These are phyloP conservation scores for Clavispora santaluciae DNA, from an alignment of 805 yeast species.

Conservation along the genomic window DNA sequence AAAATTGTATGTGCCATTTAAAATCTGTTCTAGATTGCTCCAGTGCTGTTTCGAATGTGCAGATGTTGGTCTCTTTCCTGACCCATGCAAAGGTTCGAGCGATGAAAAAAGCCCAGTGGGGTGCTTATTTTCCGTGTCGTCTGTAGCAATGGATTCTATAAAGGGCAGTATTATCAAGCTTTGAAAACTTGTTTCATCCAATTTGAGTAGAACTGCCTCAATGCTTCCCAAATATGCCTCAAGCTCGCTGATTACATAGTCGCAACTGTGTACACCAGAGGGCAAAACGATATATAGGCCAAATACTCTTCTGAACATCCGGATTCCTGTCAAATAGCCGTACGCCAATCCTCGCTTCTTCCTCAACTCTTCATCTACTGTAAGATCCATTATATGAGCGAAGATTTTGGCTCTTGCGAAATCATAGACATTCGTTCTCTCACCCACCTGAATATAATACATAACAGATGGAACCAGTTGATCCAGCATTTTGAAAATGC, in stretches of 20 bases:
- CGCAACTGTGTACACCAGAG: constrained; percentile 44
- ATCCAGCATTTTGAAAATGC: constrained; percentile 40
- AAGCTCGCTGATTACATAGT: constrained; percentile 39
- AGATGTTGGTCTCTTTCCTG: constrained; percentile 17
- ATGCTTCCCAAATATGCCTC: constrained; percentile 44
- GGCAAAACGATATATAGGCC: constrained; percentile 58
- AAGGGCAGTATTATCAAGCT: constrained; percentile 33
- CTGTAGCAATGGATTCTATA: constrained; percentile 14
- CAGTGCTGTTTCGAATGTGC: constrained; percentile 34
- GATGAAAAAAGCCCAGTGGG: constrained; percentile 22
- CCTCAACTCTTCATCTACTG: constrained; percentile 46
- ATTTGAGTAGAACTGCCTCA: constrained; percentile 25
- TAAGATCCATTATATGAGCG: constrained; percentile 42
- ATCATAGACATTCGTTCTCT: constrained; percentile 27
- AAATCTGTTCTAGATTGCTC: constrained; percentile 46
- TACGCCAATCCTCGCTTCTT: constrained; percentile 59
- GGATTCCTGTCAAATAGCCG: constrained; percentile 51
- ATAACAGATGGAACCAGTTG: constrained; percentile 36
- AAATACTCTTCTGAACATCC: constrained; percentile 45
- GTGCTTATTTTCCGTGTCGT: constrained; percentile 2
- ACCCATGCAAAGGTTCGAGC: constrained; percentile 22
- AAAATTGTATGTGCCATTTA: constrained; percentile 40
- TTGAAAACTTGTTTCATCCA: constrained; percentile 34
- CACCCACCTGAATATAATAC: constrained; percentile 55
- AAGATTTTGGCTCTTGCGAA: constrained; percentile 43